Evolutionary conservation across 2,329 filamentous ascomycete species (phyloP).

Genomic region (Aspergillus neotritici): DNA sequence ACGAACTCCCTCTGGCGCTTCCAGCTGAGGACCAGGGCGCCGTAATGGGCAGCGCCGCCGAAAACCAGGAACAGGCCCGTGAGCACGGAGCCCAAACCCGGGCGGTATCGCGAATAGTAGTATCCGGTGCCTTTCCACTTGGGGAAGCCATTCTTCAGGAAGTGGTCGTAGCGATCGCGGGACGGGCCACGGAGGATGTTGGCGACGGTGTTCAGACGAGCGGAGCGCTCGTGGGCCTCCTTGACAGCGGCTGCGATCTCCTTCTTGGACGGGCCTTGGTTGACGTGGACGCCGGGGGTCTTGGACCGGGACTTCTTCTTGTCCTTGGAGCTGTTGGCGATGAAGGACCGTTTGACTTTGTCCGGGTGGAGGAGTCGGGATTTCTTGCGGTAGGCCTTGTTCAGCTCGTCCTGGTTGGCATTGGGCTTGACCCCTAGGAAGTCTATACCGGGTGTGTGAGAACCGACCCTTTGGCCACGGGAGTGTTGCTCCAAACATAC

Average conservation of each 20-base stretch:
- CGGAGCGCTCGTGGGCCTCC: conserved; percentile 74
- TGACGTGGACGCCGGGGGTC: conserved; percentile 59
- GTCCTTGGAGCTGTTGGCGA: conserved; percentile 59
- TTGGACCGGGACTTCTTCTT: conserved; percentile 47
- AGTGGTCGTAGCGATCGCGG: conserved; percentile 89
- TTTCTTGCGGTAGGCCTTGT: conserved; percentile 88
- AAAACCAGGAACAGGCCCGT: conserved; percentile 73
- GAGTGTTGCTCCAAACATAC: conserved; percentile 23
- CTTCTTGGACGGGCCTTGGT: conserved; percentile 64
- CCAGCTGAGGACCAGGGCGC: conserved; percentile 78
- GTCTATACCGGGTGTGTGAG: conserved; percentile 40
- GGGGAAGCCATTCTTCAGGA: conserved; percentile 87
- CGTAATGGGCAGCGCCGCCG: conserved; percentile 82
- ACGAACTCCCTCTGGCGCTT: conserved; percentile 88
- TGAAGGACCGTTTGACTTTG: conserved; percentile 83
- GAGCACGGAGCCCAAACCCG: conserved; percentile 80
- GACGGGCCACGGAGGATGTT: conserved; percentile 76
- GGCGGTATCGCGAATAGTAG: conserved; percentile 92
- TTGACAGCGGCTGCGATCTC: conserved; percentile 77
- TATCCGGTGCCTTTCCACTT: conserved; percentile 96
- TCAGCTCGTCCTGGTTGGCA: conserved; percentile 80
- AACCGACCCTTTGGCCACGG: neutral
- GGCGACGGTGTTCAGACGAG: conserved; percentile 75
- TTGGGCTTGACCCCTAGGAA: conserved; percentile 71
- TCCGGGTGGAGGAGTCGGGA: conserved; percentile 82